These are phyloP conservation scores for Cornus controversa DNA, from an alignment of 148 eudicot species.

Conservation along the genomic window DNA sequence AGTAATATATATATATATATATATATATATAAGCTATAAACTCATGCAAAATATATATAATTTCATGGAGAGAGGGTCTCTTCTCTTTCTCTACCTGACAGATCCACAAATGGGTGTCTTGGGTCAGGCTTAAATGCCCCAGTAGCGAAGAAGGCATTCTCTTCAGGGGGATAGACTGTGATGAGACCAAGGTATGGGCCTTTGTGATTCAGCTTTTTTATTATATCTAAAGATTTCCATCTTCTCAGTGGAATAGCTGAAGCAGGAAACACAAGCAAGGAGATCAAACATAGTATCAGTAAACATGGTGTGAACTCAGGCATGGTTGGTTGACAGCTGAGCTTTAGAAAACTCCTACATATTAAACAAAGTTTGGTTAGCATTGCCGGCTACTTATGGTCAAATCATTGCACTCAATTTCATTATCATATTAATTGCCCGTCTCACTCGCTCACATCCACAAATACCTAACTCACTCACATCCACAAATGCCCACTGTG, in stretches of 20 bases:
- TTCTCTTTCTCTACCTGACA: not conserved
- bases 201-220: constrained; percentile 9
- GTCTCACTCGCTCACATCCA: too few species aligned
- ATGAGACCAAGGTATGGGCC: constrained; percentile 28
- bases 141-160: constrained; percentile 21
- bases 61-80: not conserved
- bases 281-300: not conserved
- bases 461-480: too few species aligned
- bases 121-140: constrained; percentile 11
- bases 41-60: too few species aligned
- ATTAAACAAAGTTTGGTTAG: not conserved
- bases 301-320: not conserved
- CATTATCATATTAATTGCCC: too few species aligned
- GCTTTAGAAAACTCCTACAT: not conserved
- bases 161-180: constrained; percentile 22
- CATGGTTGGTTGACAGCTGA: not conserved
- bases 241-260: constrained; percentile 11
- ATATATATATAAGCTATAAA: too few species aligned
- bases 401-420: too few species aligned
- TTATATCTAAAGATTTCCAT: not conserved
- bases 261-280: not conserved
- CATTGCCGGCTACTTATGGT: not conserved
- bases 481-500: too few species aligned
- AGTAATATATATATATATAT: too few species aligned
- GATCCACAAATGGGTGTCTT: constrained; percentile 12